phyloP scores from a whole-genome alignment of 2,329 filamentous ascomycete genomes.

The Fusarium ramigenum region DNA sequence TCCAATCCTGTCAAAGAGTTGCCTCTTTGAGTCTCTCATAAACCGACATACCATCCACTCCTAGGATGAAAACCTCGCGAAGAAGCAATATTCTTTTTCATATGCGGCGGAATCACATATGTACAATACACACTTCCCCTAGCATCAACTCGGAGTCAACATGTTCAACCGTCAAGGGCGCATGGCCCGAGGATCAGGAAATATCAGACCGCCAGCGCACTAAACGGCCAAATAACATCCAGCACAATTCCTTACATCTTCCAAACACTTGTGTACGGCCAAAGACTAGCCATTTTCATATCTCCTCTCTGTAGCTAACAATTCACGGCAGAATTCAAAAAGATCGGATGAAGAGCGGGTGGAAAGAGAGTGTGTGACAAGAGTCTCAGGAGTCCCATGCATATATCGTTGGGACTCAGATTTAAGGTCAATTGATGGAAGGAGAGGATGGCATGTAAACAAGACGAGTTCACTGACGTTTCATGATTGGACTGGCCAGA shows the following conservation, averaged over 20 bases:
- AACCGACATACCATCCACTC: not conserved
- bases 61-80: rapidly evolving
- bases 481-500: not conserved
- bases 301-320: not conserved
- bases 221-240: not conserved
- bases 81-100: not conserved
- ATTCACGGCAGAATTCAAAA: rapidly evolving
- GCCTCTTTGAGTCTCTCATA: not conserved
- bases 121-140: not conserved
- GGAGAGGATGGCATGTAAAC: not conserved
- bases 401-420: not conserved
- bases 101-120: not conserved
- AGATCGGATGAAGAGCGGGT: not conserved
- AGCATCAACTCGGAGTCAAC: not conserved
- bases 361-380: no score
- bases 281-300: not conserved
- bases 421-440: not conserved
- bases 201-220: not conserved
- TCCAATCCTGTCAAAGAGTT: not conserved
- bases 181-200: not conserved
- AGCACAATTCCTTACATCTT: not conserved
- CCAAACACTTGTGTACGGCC: not conserved
- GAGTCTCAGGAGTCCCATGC: not conserved
- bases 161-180: not conserved
- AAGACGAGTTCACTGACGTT: not conserved